These are phyloP conservation scores for Diaporthe vexans DNA, from an alignment of 2,329 filamentous ascomycete species.

Conservation along the genomic window DNA sequence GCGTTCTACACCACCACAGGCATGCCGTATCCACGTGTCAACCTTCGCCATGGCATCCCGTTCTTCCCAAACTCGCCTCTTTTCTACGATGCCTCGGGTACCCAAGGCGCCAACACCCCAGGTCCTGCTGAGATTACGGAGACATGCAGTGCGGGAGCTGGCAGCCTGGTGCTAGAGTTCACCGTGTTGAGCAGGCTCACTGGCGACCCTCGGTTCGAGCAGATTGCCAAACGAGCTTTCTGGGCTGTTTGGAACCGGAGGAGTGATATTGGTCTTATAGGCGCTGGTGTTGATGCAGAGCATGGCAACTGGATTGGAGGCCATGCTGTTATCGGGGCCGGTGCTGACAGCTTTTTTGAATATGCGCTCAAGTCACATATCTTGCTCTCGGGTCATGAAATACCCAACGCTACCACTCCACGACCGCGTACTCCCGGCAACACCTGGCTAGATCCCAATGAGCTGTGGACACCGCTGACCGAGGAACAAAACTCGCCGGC, in stretches of 20 bases:
- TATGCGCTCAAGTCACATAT: constrained; percentile 97
- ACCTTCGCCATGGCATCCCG: constrained; percentile 89
- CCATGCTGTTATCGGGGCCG: constrained; percentile 94
- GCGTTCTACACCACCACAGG: constrained; percentile 94
- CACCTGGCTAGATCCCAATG: constrained; percentile 74
- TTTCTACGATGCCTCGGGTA: constrained; percentile 65
- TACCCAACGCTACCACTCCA: constrained; percentile 65
- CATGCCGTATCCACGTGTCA: constrained; percentile 94
- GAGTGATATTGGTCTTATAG: constrained; percentile 88
- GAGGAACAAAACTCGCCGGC: constrained; percentile 79
- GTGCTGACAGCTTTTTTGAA: constrained; percentile 98
- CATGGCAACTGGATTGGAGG: constrained; percentile 89
- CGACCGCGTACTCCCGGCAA: constrained; percentile 52
- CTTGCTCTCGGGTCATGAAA: constrained; percentile 81
- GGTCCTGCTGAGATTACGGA: constrained; percentile 83
- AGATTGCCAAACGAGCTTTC: constrained; percentile 90
- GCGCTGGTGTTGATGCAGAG: constrained; percentile 90
- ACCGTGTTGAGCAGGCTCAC: constrained; percentile 90
- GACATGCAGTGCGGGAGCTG: constrained; percentile 97
- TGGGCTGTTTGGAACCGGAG: constrained; percentile 96
- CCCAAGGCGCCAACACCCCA: constrained; percentile 50
- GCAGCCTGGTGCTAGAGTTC: constrained; percentile 93
- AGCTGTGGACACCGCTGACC: constrained; percentile 70
- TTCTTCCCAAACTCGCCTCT: constrained; percentile 92
- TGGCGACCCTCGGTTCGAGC: constrained; percentile 89